Conservation (phyloP, 768 basidiomycete genomes). For the Mycena polygramma region DNA sequence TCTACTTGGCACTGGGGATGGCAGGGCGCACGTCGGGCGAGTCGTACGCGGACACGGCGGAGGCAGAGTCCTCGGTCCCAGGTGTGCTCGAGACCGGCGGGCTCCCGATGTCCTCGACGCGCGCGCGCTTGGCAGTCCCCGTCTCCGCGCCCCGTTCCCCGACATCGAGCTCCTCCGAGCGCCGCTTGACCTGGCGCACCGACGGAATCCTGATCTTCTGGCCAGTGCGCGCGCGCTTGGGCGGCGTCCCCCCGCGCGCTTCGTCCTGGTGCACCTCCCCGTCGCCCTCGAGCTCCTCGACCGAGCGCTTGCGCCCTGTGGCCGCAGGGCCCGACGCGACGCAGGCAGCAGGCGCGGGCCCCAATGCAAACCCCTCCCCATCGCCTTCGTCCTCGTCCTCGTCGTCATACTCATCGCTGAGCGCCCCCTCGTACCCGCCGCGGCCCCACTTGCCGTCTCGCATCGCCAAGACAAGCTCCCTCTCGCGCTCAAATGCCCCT, state of each 20-base stretch:
- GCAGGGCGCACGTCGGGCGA: too few relatives aligned
- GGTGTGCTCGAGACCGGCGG: constrained; percentile 1
- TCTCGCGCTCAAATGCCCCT: constrained; percentile 34
- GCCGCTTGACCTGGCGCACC: not conserved
- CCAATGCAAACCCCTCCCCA: not conserved
- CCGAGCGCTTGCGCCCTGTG: constrained; percentile 40
- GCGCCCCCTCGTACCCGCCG: not conserved
- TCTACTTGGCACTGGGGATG: too few relatives aligned
- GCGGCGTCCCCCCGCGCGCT: not conserved
- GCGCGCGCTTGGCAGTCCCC: constrained; percentile 3
- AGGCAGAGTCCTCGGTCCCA: constrained; percentile 8
- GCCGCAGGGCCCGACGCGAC: not conserved
- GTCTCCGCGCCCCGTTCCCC: not conserved
- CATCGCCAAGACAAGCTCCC: constrained; percentile 32
- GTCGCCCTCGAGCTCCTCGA: constrained; percentile 49
- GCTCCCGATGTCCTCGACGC: not conserved
- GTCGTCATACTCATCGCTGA: constrained; percentile 1
- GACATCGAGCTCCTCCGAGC: constrained; percentile 11
- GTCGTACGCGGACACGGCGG: not conserved
- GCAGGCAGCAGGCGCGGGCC: constrained; percentile 5
- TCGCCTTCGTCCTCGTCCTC: not conserved
- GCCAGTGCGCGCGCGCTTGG: constrained; percentile 3
- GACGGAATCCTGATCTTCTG: not conserved
- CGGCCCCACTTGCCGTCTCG: constrained; percentile 16
- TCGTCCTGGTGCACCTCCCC: not conserved